Base-by-base conservation (phyloP, 2,329 filamentous ascomycete genomes). In the Fusarium duplospermum region DNA sequence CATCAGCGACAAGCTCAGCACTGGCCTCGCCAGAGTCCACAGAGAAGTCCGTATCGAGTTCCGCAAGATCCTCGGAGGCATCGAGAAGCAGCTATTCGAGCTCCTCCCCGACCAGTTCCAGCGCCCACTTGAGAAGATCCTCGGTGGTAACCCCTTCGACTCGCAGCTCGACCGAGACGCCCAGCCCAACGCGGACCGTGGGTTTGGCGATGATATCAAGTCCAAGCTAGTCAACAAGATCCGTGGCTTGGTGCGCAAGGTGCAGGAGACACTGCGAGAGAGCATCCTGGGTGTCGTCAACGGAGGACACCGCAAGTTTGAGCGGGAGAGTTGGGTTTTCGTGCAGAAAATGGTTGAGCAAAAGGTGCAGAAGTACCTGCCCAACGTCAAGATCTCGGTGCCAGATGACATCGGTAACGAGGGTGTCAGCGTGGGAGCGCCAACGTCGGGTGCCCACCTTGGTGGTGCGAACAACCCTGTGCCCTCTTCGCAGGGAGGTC, bases 371-470 rank as follows among this genome's bases (percentile, higher is more conserved):
- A 84, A 79, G 74, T 86, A 85, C 70, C 76, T 86, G 24, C 85
- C 85, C 67, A 84, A 84, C 67, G 84, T 86, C 3, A 84, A 83
- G 72, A 86, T 86, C 68, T 76, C 76, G 5, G 84, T 86, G 45
- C 84, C 85, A 0, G 85, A 86, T 69, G 85, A 86, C 40, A 86
- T 86, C 42, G 84, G 85, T 1, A 85, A 86, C 56, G 85, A 86
- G 74, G 84, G 84, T 47, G 85, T 86, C 8, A 84, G 81, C 27
- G 82, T 86, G 13, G 84, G 84, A 8, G 78, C 79, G 4, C 84
- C 84, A n/a, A 75, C 76, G 11, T 67, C 77, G 33, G 77, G 69
- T 20, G 59, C 76, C 16, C 79, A 83, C 57, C 77, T 81, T 6
- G 81, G 81, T 10, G 82, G 82, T 35, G 80, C 79, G 2, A 76